Conservation (phyloP, 2,329 filamentous ascomycete species). For the Arthrobotrys conoides region DNA sequence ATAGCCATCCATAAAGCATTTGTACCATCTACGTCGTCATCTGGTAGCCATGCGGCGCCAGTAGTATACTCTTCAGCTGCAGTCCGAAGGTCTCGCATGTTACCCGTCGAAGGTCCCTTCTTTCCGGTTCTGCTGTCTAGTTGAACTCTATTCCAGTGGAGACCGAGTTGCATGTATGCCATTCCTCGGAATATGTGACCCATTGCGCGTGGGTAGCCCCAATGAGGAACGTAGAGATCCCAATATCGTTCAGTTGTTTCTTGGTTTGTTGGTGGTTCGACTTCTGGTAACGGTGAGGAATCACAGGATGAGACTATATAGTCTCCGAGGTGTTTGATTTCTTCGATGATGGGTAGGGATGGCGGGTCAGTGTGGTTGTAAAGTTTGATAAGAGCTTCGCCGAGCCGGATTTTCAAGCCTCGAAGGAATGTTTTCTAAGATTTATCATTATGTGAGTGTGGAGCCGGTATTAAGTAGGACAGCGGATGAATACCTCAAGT, state of each 20-base stretch:
- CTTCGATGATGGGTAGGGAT: conserved; percentile 53
- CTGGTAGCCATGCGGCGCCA: conserved; percentile 62
- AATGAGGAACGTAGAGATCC: conserved; percentile 63
- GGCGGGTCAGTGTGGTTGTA: conserved; percentile 55
- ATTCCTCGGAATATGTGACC: conserved; percentile 62
- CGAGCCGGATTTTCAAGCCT: conserved; percentile 53
- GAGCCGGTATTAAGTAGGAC: background rate
- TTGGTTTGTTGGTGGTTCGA: conserved; percentile 61
- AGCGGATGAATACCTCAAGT: conserved; percentile 39
- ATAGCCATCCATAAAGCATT: conserved; percentile 62
- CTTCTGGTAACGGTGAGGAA: conserved; percentile 60
- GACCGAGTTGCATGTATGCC: conserved; percentile 61
- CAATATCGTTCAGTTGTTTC: conserved; percentile 59
- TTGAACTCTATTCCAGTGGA: conserved; percentile 60
- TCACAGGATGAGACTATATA: conserved; percentile 57
- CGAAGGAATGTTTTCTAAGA: conserved; percentile 57
- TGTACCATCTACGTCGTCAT: conserved; percentile 61
- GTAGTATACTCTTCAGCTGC: conserved; percentile 62
- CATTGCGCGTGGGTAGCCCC: conserved; percentile 61
- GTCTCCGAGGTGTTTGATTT: conserved; percentile 57
- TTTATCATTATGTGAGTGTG: background rate
- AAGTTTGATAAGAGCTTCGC: conserved; percentile 53
- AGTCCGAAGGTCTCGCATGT: conserved; percentile 50
- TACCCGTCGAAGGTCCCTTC: conserved; percentile 48
- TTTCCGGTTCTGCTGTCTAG: conserved; percentile 49